Base-by-base conservation (phyloP, 768 basidiomycete genomes). In the Lentinus tigrinus region DNA sequence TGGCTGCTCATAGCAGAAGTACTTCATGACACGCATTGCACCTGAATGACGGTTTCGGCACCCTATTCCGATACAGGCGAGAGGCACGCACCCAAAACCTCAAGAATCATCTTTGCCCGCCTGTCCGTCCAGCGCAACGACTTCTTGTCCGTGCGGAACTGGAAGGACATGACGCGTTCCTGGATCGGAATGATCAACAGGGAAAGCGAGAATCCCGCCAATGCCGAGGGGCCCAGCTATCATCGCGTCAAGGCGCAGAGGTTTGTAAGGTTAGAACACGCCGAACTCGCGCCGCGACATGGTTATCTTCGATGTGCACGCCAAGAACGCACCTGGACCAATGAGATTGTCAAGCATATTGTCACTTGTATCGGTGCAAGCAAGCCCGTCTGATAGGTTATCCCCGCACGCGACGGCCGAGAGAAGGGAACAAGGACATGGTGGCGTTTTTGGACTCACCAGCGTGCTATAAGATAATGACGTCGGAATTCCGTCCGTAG, bases 1-100 rank as follows among this genome's bases (percentile, higher is more conserved):
- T 0, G 88, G 85, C 1, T 76, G 62, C 71, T 91, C 89, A 61
- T 88, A 89, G 26, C 82, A 85, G 68, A 91, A 91, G 64, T 85
- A 88, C 69, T 89, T 89, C 53, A 91, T 83, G n/a, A 88, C 79
- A 4, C 85, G 79, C 85, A 89, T 88, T 1, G 78, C 80, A 47
- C 81, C 82, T 80, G 51, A 34, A 38, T 44, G 50, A n/a, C 38
- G 27, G 3, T n/a, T 56, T 10, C 55, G 37, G 14, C n/a, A 21
- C 34, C 16, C 38, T 31, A 31, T 13, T n/a, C n/a, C n/a, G n/a
- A n/a, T n/a, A n/a, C n/a, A 39, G 13, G 10, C 5, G 17, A 40
- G 17, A 56, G 36, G 17, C 24, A 62, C 73, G 58, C 69, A 77
- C 85, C 79, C 10, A 90, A 68, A 7, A 87, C 79, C 65, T 89